Evolutionary conservation across 2,329 filamentous ascomycete species (phyloP).

Genomic region (Elsinoe batatas): DNA sequence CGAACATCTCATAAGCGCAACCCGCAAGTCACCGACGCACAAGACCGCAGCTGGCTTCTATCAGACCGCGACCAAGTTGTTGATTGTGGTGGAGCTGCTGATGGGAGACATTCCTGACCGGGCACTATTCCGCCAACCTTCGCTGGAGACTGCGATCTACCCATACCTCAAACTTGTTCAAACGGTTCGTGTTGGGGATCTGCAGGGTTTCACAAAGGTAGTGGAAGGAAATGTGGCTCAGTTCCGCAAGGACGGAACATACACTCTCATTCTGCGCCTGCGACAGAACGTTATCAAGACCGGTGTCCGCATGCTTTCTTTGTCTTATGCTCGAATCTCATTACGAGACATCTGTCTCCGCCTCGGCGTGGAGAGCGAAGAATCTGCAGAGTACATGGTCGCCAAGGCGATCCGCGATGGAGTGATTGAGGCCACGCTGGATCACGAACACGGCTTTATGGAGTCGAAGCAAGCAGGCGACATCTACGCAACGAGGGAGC

Average conservation of each 20-base stretch:
- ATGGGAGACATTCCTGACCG: conserved; percentile 99
- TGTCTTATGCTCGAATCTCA: conserved; percentile 95
- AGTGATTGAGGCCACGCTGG: conserved; percentile 88
- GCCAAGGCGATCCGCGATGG: conserved; percentile 97
- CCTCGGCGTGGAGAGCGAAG: conserved; percentile 84
- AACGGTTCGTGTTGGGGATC: conserved; percentile 89
- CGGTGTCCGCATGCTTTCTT: conserved; percentile 96
- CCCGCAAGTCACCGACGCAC: conserved; percentile 86
- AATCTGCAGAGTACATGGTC: conserved; percentile 97
- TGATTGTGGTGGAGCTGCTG: conserved; percentile 88
- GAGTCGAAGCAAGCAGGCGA: conserved; percentile 96
- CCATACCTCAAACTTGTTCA: conserved; percentile 92
- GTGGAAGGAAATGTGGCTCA: conserved; percentile 71
- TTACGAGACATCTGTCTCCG: conserved; percentile 95
- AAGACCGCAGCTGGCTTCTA: conserved; percentile 87
- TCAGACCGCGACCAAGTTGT: conserved; percentile 90
- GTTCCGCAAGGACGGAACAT: conserved; percentile 89
- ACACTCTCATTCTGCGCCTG: conserved; percentile 86
- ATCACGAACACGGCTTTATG: conserved; percentile 94
- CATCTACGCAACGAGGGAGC: conserved; percentile 90
- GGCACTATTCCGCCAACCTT: conserved; percentile 81
- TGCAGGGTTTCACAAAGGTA: conserved; percentile 83
- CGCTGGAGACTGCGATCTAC: conserved; percentile 75
- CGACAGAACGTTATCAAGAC: conserved; percentile 99
- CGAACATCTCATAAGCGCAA: conserved; percentile 84